Percentiles rank a stretch among this genome's conserved stretches.
These are phyloP conservation scores for Cryptococcus sp. DNA, from an alignment of 1,284 basidiomycete species.

Conservation along the genomic window DNA sequence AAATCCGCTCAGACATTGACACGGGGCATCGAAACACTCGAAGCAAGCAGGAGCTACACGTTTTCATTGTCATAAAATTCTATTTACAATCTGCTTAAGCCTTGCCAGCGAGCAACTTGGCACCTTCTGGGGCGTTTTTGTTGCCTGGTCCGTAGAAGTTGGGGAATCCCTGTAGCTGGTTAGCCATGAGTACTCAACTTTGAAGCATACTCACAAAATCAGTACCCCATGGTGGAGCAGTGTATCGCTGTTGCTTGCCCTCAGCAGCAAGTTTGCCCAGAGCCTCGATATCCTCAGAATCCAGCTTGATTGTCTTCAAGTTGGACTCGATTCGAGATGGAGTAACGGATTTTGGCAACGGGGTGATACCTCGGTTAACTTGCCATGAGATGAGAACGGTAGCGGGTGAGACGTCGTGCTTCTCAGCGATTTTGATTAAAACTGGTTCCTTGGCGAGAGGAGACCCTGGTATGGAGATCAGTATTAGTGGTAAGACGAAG, in stretches of 20 bases:
- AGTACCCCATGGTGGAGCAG: conserved; percentile 40
- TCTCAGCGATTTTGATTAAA: conserved; percentile 59
- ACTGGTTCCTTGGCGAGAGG: conserved; percentile 66
- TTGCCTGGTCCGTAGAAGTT: conserved; percentile 43
- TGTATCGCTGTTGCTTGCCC: conserved; percentile 57
- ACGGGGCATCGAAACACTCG: no score
- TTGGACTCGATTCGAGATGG: conserved; percentile 54
- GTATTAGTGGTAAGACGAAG: not conserved
- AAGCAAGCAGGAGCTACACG: no score
- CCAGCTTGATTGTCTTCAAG: conserved; percentile 49
- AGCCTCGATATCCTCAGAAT: conserved; percentile 57
- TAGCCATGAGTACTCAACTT: not conserved
- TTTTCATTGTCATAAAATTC: no score
- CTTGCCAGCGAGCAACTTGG: conserved; percentile 29
- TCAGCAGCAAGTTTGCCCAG: conserved; percentile 63
- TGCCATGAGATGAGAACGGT: conserved; percentile 48
- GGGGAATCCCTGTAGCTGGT: conserved; percentile 22
- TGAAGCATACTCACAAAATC: conserved; percentile 26
- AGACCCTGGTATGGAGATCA: conserved; percentile 18
- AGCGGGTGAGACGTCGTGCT: conserved; percentile 57
- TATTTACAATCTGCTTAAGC: conserved; percentile 1
- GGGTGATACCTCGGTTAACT: conserved; percentile 54
- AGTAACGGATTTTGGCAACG: conserved; percentile 72
- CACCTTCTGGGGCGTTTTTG: conserved; percentile 41
- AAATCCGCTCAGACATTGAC: no score